These are phyloP conservation scores for Hypoxylon trugodes DNA, from an alignment of 495 filamentous ascomycete species.

Conservation along the genomic window DNA sequence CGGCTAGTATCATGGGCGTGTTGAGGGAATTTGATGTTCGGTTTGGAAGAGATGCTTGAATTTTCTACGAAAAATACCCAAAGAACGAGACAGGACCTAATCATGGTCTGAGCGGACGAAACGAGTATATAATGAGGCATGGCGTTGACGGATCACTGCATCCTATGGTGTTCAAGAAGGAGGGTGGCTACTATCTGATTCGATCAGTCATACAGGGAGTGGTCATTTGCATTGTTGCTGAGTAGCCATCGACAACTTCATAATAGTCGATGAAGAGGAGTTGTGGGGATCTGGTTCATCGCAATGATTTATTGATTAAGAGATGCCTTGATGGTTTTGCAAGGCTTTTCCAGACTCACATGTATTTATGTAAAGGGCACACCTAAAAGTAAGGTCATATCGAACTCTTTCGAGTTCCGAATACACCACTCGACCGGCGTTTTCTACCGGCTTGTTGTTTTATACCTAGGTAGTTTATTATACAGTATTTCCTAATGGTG, in stretches of 20 bases:
- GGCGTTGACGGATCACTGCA: slow-evolving; percentile 27
- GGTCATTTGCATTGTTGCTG: slow-evolving; percentile 8
- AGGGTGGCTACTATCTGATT: slow-evolving; percentile 7
- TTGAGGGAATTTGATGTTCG: slow-evolving; percentile 82
- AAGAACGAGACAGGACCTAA: background rate
- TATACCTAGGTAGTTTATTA: no score
- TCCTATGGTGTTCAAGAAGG: slow-evolving; percentile 24
- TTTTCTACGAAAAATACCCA: background rate
- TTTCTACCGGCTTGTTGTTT: background rate
- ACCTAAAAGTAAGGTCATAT: background rate
- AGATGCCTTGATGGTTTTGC: background rate
- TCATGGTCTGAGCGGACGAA: background rate
- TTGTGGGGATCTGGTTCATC: slow-evolving; percentile 1
- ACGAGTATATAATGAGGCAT: slow-evolving; percentile 19
- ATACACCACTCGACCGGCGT: slow-evolving; percentile 13
- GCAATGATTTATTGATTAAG: slow-evolving; percentile 6
- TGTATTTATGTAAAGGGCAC: background rate
- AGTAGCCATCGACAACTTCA: background rate
- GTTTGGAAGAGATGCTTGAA: slow-evolving; percentile 62
- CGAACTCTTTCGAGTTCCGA: no score
- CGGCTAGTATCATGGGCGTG: slow-evolving; percentile 86
- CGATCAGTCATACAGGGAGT: slow-evolving; percentile 1
- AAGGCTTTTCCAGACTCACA: background rate
- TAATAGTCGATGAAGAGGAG: slow-evolving; percentile 2
- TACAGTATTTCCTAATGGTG: background rate